phyloP scores from a whole-genome alignment of 2,329 filamentous ascomycete species.

The Ilyonectria destructans region DNA sequence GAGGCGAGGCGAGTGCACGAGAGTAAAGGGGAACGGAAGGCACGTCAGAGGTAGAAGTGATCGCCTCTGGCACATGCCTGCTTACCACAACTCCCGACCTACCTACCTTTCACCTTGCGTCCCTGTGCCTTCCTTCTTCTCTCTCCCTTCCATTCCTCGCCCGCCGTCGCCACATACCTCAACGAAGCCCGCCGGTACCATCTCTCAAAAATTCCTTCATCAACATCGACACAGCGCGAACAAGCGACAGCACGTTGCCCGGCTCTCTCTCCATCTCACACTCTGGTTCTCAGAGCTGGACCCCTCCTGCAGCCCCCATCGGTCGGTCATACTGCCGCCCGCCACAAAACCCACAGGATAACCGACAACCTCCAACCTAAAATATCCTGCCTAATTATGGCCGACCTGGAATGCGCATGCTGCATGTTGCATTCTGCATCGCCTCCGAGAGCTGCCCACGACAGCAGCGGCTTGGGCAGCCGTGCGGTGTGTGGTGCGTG shows the following conservation, averaged over 20 bases:
- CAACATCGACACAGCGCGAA: not conserved
- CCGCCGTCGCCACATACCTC: not conserved
- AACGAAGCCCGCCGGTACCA: not conserved
- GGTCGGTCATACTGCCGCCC: not conserved
- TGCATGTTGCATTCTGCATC: slow-evolving; percentile 10
- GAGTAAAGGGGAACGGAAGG: not conserved
- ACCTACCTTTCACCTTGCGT: not conserved
- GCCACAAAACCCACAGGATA: slow-evolving; percentile 1
- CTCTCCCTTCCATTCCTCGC: not conserved
- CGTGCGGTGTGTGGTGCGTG: not conserved
- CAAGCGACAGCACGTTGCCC: not conserved
- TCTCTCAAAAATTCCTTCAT: not conserved
- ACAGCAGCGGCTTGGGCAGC: not conserved
- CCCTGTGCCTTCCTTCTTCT: not conserved
- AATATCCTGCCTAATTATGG: slow-evolving; percentile 1
- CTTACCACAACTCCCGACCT: not conserved
- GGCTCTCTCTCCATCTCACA: not conserved
- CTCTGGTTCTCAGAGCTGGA: not conserved
- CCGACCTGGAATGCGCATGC: slow-evolving; percentile 12
- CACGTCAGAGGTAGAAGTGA: not conserved
- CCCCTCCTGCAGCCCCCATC: not conserved
- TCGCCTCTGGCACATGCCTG: slow-evolving; percentile 1
- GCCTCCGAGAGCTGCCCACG: not conserved
- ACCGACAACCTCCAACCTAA: not conserved
- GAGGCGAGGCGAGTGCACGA: not conserved